These are phyloP conservation scores for Ogataea dorogensis DNA, from an alignment of 805 yeast genomes.

Conservation along the genomic window DNA sequence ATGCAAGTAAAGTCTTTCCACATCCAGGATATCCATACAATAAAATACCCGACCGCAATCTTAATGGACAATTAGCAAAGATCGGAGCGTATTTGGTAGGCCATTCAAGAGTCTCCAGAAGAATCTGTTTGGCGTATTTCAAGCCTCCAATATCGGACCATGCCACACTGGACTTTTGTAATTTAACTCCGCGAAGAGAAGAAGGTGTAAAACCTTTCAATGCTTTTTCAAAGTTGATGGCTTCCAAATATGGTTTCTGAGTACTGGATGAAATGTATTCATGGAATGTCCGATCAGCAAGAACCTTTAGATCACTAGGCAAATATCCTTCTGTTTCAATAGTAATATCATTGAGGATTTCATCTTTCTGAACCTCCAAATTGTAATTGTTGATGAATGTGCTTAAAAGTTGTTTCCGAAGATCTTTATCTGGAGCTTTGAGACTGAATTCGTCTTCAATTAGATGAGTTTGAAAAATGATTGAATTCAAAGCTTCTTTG, in stretches of 20 bases:
- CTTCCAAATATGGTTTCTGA: conserved; percentile 13
- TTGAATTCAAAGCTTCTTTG: conserved; percentile 60
- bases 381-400: conserved; percentile 23
- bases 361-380: conserved; percentile 37
- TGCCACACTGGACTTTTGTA: conserved; percentile 68
- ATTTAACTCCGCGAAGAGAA: conserved; percentile 78
- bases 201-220: conserved; percentile 74
- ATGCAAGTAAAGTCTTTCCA: conserved; percentile 90
- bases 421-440: conserved; percentile 65
- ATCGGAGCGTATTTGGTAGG: conserved; percentile 95
- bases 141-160: conserved; percentile 95
- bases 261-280: conserved; percentile 34
- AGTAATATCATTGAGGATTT: conserved; percentile 51
- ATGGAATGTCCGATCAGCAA: conserved; percentile 68
- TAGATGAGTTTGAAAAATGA: conserved; percentile 65
- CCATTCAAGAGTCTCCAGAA: conserved; percentile 93
- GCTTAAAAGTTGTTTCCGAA: conserved; percentile 39
- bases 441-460: conserved; percentile 61
- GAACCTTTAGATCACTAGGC: conserved; percentile 73
- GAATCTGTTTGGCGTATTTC: conserved; percentile 65
- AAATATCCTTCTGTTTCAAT: conserved; percentile 86
- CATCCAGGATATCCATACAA: conserved; percentile 97
- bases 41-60: conserved; percentile 85
- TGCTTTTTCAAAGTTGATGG: conserved; percentile 51
- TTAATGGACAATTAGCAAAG: conserved; percentile 81